Percentiles rank a stretch among this genome's conserved stretches.
Evolutionary conservation across 2,329 filamentous ascomycete species (phyloP).

Genomic region (Aureobasidium lini): DNA sequence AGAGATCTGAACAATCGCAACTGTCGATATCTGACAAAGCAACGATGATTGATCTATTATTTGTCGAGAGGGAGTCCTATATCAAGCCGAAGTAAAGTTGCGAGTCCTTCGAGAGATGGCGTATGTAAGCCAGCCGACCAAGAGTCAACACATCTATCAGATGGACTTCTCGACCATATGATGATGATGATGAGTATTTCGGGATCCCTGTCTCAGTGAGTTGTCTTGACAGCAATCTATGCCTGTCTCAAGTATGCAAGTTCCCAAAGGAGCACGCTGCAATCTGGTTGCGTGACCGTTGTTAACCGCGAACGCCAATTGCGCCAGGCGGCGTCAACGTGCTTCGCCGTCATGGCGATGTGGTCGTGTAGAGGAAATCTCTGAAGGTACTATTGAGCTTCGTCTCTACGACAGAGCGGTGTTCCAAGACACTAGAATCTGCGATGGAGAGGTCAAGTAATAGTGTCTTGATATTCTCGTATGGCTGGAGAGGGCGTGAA

Average conservation of each 20-base stretch:
- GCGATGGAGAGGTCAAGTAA: background rate
- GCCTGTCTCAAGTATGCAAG: background rate
- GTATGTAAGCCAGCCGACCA: too few species aligned
- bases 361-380: background rate
- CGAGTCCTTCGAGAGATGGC: too few species aligned
- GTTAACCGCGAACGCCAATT: background rate
- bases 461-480: background rate
- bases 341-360: background rate
- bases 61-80: background rate
- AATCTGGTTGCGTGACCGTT: constrained; percentile 8
- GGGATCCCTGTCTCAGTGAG: too few species aligned
- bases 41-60: background rate
- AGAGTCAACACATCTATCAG: too few species aligned
- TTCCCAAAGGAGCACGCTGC: background rate
- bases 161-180: too few species aligned
- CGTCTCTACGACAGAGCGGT: too few species aligned
- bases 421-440: background rate
- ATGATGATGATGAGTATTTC: too few species aligned
- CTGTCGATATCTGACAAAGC: background rate
- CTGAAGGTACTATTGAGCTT: background rate
- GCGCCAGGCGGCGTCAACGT: background rate
- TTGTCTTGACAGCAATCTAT: background rate
- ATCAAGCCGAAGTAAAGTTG: background rate
- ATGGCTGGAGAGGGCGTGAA: background rate
- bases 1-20: background rate